Base-by-base conservation (phyloP, 2,329 filamentous ascomycete genomes). In the Laburnicola sp. region DNA sequence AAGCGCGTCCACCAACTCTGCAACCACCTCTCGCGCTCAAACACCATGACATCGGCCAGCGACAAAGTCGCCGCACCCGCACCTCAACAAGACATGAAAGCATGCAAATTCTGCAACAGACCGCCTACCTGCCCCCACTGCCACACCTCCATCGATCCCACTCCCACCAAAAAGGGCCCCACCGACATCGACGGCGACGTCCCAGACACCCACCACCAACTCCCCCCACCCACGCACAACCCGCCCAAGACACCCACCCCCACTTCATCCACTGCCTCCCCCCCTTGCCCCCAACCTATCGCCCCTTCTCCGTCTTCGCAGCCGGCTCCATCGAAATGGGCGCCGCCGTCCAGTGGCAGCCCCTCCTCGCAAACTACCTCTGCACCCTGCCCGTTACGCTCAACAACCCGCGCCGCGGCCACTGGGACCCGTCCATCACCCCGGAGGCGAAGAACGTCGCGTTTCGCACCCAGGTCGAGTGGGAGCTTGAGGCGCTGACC, bases 401-500 rank as follows among this genome's bases (percentile, higher is more conserved):
- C 53, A 75, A 80, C 65, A 82, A 87, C 57, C 85, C 85, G 0
- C 72, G 78, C 6, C 78, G 83, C 2, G 50, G 71, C 4, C 76
- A 82, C 62, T 87, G 84, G 85, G 78, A 85, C 60, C 62, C 66
- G 6, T 76, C 69, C 1, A 83, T 81, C 77, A 69, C 56, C 10
- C 80, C 84, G 46, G 78, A 53, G 9, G 57, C 54, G n/a, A 57
- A 53, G 28, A 54, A 78, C 50, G 54, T 57, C 2, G 75, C 71
- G 0, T 86, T 82, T 68, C 67, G 66, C 6, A 68, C 78, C 34
- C 85, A 88, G 64, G 76, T 83, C 0, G 68, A 76, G 27, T 87
- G 85, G 84, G 85, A 88, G 71, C 74, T 87, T 2, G 74, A 78
- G 11, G 82, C 76, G 66, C 79, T 83, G 56, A 78, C 82, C 10